Evolutionary conservation across 177 flowering plant genomes (phyloP).

Genomic region (Vitis hybrid): DNA sequence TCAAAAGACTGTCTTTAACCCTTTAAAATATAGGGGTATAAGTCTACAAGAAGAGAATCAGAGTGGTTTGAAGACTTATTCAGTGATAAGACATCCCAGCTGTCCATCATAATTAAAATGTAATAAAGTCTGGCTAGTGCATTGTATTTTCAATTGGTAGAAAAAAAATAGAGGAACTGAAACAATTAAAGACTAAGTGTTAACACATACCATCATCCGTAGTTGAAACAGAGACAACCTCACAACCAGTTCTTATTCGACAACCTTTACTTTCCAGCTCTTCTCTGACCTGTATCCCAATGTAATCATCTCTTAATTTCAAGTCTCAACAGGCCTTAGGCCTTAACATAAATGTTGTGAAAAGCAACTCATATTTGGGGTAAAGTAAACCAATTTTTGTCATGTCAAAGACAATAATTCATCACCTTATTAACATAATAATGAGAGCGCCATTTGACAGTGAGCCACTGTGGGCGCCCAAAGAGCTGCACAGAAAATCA

Average conservation of each 20-base stretch:
- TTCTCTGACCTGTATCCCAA: conserved; percentile 51
- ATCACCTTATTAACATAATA: conserved; percentile 71
- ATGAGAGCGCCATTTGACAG: conserved; percentile 76
- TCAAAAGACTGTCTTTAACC: no score
- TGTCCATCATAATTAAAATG: no score
- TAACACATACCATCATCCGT: conserved; percentile 48
- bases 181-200: background rate
- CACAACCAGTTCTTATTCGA: conserved; percentile 57
- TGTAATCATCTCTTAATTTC: background rate
- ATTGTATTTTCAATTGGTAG: no score
- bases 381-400: background rate
- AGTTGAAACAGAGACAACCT: conserved; percentile 57
- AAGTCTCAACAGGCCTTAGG: background rate
- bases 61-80: no score
- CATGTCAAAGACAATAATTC: background rate
- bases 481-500: conserved; percentile 55
- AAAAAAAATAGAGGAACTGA: no score
- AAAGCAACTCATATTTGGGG: no score
- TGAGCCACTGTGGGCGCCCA: conserved; percentile 96
- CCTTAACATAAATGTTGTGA: no score
- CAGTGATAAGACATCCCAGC: no score
- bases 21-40: no score
- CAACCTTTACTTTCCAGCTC: conserved; percentile 60
- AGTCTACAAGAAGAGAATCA: no score
- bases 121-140: no score